Percentiles rank a stretch among this genome's conserved stretches.
These are phyloP conservation scores for Proteromonas lacertae DNA, from an alignment of 352 stramenopile species.

Conservation along the genomic window DNA sequence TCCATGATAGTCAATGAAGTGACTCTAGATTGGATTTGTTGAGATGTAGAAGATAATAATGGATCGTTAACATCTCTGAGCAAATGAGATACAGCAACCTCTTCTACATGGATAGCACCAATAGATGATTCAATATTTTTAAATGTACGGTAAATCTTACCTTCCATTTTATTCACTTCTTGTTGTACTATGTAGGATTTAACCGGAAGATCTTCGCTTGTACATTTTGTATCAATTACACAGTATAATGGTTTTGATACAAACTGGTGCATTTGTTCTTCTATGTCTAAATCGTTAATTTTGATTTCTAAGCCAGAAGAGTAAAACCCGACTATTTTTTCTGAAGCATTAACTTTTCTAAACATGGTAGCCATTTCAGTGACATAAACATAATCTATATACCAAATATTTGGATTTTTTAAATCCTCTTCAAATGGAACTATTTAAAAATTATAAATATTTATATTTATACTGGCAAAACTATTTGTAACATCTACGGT, in stretches of 20 bases:
- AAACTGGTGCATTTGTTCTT: neutral
- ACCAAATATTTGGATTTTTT: conserved; percentile 84
- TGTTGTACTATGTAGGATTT: conserved; percentile 84
- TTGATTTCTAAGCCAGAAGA: conserved; percentile 79
- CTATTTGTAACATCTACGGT: conserved; percentile 66
- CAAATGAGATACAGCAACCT: conserved; percentile 90
- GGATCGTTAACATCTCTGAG: conserved; percentile 97
- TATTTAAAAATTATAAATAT: conserved; percentile 32
- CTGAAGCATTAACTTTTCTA: conserved; percentile 40
- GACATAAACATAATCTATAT: conserved; percentile 95
- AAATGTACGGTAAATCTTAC: conserved; percentile 81
- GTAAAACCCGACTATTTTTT: conserved; percentile 67
- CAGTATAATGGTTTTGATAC: neutral
- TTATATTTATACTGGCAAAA: conserved; percentile 21
- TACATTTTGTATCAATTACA: conserved; percentile 11
- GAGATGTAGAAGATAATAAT: conserved; percentile 82
- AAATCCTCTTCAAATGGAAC: conserved; percentile 95
- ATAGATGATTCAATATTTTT: conserved; percentile 82
- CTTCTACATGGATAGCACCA: conserved; percentile 63
- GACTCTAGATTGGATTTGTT: conserved; percentile 90
- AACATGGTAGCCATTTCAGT: conserved; percentile 86
- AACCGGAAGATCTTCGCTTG: conserved; percentile 59
- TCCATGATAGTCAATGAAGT: conserved; percentile 60
- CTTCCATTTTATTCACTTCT: conserved; percentile 68
- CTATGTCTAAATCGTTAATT: conserved; percentile 46